Base-by-base conservation (phyloP, 2,329 filamentous ascomycete genomes). In the Trichoderma atroviride region DNA sequence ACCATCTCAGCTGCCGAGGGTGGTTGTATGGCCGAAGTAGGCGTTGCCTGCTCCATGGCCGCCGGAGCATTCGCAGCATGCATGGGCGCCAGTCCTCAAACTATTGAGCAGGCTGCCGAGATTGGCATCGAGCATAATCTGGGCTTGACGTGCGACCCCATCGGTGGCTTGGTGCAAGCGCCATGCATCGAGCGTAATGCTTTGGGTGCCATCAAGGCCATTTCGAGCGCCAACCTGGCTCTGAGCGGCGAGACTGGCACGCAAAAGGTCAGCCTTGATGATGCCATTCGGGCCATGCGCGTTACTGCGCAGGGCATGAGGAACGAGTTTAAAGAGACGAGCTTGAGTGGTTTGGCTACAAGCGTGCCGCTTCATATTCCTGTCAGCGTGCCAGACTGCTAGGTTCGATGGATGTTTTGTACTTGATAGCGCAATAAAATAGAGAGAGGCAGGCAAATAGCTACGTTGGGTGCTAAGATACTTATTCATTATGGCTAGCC, bases 171-270 rank as follows among this genome's bases (percentile, higher is more conserved):
- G 40, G 64, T 67, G 3, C 64, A 67, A 22, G 64, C 64, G 0
- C 64, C 64, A 29, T 67, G 64, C 64, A 67, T 67, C 22, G 64
- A 67, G 64, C 64, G 64, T n/a, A 67, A 67, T 37, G 64, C 64
- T 2, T 1, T 67, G n/a, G 64, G 64, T 22, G 64, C 64, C 10
- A 67, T 67, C 64, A 67, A 67, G 4, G 64, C 64, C 22, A 67
- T 67, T 2, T 67, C 64, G 3, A 67, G 64, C 10, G 64, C 64
- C 64, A 67, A 67, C 10, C 37, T 67, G 22, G 64, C 64, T 3
- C 64, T 67, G 27, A 67, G 64, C 10, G 24, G 64, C 22, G 64
- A 67, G 40, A 67, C 64, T 6, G 64, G 64, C 14, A 67, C 64
- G 31, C 64, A 67, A 40, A 67, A 67, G 55, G 64, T 67, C 4